These are phyloP conservation scores for Daldinia vernicosa DNA, from an alignment of 495 filamentous ascomycete genomes.

Conservation along the genomic window DNA sequence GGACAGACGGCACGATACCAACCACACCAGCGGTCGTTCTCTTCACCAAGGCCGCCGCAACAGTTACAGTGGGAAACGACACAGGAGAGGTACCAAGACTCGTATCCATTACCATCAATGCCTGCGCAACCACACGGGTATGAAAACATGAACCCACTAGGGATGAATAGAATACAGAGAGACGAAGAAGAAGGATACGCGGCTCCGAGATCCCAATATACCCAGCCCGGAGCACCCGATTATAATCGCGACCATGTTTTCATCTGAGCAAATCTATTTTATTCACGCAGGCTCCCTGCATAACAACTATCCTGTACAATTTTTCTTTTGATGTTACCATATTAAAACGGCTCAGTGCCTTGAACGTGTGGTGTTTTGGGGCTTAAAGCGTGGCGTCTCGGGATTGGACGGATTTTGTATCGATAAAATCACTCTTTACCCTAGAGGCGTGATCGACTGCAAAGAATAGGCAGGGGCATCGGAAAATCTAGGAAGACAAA, in stretches of 20 bases:
- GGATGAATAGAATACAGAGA: conserved; percentile 58
- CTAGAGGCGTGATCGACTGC: conserved; percentile 19
- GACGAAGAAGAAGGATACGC: conserved; percentile 35
- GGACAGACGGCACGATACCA: conserved; percentile 57
- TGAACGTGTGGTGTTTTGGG: conserved; percentile 15
- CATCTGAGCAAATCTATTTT: conserved; percentile 33
- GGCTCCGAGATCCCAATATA: conserved; percentile 35
- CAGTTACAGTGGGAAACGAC: conserved; percentile 52
- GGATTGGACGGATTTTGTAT: conserved; percentile 34
- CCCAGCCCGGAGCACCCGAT: conserved; percentile 29
- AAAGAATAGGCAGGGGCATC: conserved; percentile 9
- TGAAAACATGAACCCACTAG: conserved; percentile 55
- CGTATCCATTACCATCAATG: conserved; percentile 34
- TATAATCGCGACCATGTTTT: conserved; percentile 41
- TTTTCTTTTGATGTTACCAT: conserved; percentile 28
- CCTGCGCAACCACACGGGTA: conserved; percentile 30
- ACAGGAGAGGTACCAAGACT: conserved; percentile 46
- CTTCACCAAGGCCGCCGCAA: conserved; percentile 55
- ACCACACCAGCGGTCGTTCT: conserved; percentile 57
- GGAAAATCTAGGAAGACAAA: conserved; percentile 6
- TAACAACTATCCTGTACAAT: conserved; percentile 11
- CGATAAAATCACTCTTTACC: conserved; percentile 27
- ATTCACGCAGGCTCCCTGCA: conserved; percentile 9
- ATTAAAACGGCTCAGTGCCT: conserved; percentile 12
- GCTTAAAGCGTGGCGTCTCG: conserved; percentile 39